A percentile compares a stretch with the other conserved stretches of the same genome.
phyloP scores from a whole-genome alignment of 768 basidiomycete species.

The Coprinopsis marcescibilis region DNA sequence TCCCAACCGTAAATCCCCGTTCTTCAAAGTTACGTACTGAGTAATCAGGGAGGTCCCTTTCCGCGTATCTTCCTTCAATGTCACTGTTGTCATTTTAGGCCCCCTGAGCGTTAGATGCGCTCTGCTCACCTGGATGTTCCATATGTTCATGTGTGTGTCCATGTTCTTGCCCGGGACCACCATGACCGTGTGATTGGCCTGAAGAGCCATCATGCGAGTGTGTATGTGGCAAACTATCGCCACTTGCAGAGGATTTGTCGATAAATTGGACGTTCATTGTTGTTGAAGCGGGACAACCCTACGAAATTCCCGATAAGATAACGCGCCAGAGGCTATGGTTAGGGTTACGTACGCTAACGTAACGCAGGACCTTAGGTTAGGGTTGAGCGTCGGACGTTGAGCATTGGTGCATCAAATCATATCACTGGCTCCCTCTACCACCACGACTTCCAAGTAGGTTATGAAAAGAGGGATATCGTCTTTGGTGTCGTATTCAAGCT shows the following conservation, averaged over 20 bases:
- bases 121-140: conserved; percentile 70
- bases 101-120: background rate
- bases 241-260: conserved; percentile 43
- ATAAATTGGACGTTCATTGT: conserved; percentile 70
- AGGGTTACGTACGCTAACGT: too few species aligned
- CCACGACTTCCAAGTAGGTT: background rate
- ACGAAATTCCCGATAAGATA: conserved; percentile 4
- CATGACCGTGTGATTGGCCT: conserved; percentile 49
- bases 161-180: conserved; percentile 65
- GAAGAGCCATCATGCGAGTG: conserved; percentile 63
- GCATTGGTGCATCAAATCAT: background rate
- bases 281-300: background rate
- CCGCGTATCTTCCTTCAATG: conserved; percentile 75
- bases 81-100: background rate
- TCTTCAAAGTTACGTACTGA: conserved; percentile 80
- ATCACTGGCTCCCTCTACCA: too few species aligned
- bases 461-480: conserved; percentile 32
- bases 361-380: too few species aligned
- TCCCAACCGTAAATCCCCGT: conserved; percentile 95
- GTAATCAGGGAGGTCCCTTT: conserved; percentile 91
- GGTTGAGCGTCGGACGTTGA: too few species aligned
- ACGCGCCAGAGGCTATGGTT: conserved; percentile 15
- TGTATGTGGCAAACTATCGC: conserved; percentile 23
- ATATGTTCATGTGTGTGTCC: conserved; percentile 94
- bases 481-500: conserved; percentile 48